Conservation (phyloP, 371 early-diverging fungal genomes). For the Rhizopus sp. region DNA sequence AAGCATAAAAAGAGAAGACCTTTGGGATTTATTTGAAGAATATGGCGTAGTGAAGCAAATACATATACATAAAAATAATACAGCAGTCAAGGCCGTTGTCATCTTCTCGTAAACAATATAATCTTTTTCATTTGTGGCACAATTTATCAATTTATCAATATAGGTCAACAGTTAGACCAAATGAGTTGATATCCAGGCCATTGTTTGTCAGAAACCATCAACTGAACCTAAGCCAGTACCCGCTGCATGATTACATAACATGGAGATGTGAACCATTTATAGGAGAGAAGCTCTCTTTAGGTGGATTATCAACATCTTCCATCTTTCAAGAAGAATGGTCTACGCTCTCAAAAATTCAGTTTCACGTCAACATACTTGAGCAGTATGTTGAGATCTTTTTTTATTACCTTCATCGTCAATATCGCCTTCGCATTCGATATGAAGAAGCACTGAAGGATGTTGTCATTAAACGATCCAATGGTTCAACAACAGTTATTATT, state of each 20-base stretch:
- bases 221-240: not conserved
- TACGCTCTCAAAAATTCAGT: constrained; percentile 20
- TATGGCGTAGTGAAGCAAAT: constrained; percentile 6
- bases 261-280: constrained; percentile 1
- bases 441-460: constrained; percentile 17
- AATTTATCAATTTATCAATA: not conserved
- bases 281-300: constrained; percentile 21
- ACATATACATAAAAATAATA: not conserved
- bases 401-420: constrained; percentile 14
- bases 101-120: constrained; percentile 3
- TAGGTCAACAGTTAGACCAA: not conserved
- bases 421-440: constrained; percentile 24
- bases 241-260: not conserved
- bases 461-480: constrained; percentile 19
- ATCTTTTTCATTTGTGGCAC: not conserved
- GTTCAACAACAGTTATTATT: constrained; percentile 18
- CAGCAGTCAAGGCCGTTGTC: not conserved
- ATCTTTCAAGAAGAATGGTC: constrained; percentile 34
- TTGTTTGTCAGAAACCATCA: not conserved
- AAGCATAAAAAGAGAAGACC: constrained; percentile 1
- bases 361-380: constrained; percentile 28
- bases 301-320: constrained; percentile 15
- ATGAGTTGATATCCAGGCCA: not conserved
- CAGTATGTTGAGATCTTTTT: constrained; percentile 32
- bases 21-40: constrained; percentile 6